Base-by-base conservation (phyloP, 2,329 filamentous ascomycete species). In the Neonectria hederae region DNA sequence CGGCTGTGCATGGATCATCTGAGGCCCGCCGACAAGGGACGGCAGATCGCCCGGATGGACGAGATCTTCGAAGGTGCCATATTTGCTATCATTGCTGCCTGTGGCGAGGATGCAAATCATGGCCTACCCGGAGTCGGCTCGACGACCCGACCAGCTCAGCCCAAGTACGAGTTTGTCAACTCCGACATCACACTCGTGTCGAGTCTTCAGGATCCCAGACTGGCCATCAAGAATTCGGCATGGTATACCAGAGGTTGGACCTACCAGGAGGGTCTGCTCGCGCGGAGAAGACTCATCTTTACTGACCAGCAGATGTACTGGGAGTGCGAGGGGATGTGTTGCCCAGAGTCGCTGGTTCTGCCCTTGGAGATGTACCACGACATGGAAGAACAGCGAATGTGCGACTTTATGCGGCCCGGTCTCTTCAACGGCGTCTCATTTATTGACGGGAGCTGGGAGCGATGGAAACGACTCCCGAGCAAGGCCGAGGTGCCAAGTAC, bases 211-310 rank as follows among this genome's bases (percentile, higher is more conserved):
- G 73, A 78, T 9, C 75, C 76, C 1, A 66, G 74, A 2, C 46
- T 78, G 9, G 71, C 73, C 0, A 68, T 79, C 30, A 70, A 72
- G 63, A 65, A 69, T 3, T 79, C 78, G 0, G 69, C 65, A 2
- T 81, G 79, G 79, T 76, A 73, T 13, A 72, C 75, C 0, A 71
- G 79, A 21, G 79, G 76, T 8, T 81, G 79, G 79, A 81, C 79
- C 0, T 81, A 78, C 26, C 79, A 81, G 56, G 79, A 81, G 64
- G 78, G 75, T 2, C 66, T 80, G 0, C 69, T 80, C 4, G 76
- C 79, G 11, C 69, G 76, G 10, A 75, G 79, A 13, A 73, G 79
- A 3, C 75, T 81, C 8, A 72, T 80, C 42, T 81, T 81, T 35
- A 80, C 79, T 5, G 72, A 77, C n/a, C 70, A 76, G 35, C 77